phyloP scores from a whole-genome alignment of 192 early-diverging fungal species.

The Coemansia sp. region DNA sequence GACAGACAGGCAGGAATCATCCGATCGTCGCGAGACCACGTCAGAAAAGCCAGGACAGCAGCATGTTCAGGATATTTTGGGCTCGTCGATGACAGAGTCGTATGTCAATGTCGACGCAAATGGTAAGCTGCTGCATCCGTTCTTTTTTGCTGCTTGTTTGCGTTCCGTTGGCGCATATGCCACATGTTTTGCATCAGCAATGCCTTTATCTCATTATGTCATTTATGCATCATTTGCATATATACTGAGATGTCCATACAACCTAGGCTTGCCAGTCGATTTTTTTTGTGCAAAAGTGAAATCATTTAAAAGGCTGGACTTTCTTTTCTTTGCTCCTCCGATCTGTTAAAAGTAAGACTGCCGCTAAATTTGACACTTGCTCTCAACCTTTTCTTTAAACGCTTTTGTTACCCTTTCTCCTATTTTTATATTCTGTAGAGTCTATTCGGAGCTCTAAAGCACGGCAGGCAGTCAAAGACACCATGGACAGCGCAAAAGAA shows the following conservation, averaged over 20 bases:
- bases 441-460: slow-evolving; percentile 16
- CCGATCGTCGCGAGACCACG: neutral
- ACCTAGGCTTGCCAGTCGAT: neutral
- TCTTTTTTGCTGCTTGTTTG: neutral
- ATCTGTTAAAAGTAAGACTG: neutral
- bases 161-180: neutral
- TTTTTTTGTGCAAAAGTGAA: neutral
- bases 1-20: neutral
- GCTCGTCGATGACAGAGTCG: slow-evolving; percentile 27
- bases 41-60: neutral
- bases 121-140: slow-evolving; percentile 10
- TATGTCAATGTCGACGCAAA: slow-evolving; percentile 27
- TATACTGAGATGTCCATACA: neutral
- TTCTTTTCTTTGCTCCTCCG: neutral
- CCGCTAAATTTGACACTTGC: neutral
- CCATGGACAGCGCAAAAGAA: slow-evolving; percentile 26
- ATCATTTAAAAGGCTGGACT: too few relatives aligned
- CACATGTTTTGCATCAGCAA: neutral
- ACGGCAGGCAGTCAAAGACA: slow-evolving; percentile 29
- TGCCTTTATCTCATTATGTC: neutral
- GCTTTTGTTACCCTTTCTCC: slow-evolving; percentile 1
- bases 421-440: slow-evolving; percentile 6
- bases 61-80: neutral
- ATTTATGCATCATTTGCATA: neutral
- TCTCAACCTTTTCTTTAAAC: neutral